Base-by-base conservation (phyloP, 805 yeast genomes). In the Saccharomyces mikatae region DNA sequence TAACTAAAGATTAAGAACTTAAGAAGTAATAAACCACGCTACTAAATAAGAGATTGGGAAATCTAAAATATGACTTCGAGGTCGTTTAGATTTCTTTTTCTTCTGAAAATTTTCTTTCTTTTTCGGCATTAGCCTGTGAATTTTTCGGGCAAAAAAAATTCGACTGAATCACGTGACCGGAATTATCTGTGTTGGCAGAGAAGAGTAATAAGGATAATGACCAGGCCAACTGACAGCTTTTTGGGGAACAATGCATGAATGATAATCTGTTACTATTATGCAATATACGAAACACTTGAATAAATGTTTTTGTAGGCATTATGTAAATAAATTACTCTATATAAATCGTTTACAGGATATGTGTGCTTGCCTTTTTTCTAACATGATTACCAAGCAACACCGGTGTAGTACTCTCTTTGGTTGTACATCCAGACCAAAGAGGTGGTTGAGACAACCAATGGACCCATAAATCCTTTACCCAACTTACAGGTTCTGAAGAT, bases 401-500 rank as follows among this genome's bases (percentile, higher is more conserved):
- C 74, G n/a, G 73, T 70, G 60, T 89, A 90, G 67, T 73, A 84
- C 56, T 80, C 85, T 65, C 80, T 83, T 68, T 87, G 92, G 6
- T 66, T 62, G 58, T 78, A 71, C 96, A 91, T 89, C 97, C 98
- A 91, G 14, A 76, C 65, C 56, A 87, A 76, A n/a, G 86, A 80
- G 31, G 83, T 74, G 10, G 88, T 77, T 3, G 94, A 80, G 49
- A 92, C 96, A 50, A 92, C 69, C 63, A 90, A 77, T 10, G 99
- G 99, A 3, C 98, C 98, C 51, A 82, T 74, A 55, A 94, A 80
- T 2, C 98, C 98, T 61, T 85, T 86, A 54, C 94, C 97, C 29
- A 89, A 78, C 69, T 81, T 84, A 62, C 94, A 87, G 28, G 95
- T 90, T 57, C 80, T 80, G 74, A 76, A 94, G 36, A 84, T 71